phyloP scores from a whole-genome alignment of 2,329 filamentous ascomycete species.

The Phaeosphaeria sp. region DNA sequence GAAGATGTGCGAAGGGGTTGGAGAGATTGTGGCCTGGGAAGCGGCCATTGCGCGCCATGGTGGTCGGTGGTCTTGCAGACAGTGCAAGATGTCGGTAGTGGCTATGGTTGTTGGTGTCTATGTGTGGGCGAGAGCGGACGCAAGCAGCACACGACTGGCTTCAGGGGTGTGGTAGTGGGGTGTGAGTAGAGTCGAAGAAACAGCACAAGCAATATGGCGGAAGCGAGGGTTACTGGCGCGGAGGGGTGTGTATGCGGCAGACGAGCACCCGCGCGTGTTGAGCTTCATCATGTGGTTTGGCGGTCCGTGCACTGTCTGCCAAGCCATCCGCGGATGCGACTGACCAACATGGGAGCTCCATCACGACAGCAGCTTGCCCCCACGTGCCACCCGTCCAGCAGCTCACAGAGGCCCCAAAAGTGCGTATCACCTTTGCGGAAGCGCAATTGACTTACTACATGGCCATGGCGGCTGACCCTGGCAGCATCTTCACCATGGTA shows the following conservation, averaged over 20 bases:
- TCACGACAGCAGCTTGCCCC: constrained; percentile 26
- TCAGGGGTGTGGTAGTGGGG: not conserved
- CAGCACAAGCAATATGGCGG: constrained; percentile 1
- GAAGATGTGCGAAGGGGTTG: constrained; percentile 64
- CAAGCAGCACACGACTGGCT: too few species aligned
- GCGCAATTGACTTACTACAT: constrained; percentile 4
- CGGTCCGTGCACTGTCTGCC: constrained; percentile 4
- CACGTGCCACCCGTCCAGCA: constrained; percentile 22
- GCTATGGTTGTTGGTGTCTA: not conserved
- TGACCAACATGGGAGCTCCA: constrained; percentile 20
- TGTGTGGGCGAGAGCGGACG: not conserved
- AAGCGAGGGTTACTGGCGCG: not conserved
- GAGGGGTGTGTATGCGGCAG: constrained; percentile 1
- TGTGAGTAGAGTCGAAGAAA: not conserved
- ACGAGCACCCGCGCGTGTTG: not conserved
- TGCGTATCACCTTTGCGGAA: constrained; percentile 16
- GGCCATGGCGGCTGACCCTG: constrained; percentile 20
- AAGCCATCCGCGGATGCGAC: constrained; percentile 18
- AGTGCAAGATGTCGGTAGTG: not conserved
- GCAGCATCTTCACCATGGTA: constrained; percentile 55
- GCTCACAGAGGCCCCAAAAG: constrained; percentile 33
- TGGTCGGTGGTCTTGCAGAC: constrained; percentile 16
- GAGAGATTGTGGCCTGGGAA: constrained; percentile 65
- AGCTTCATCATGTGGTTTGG: not conserved
- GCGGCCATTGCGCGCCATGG: constrained; percentile 66